These are phyloP conservation scores for Cryptosporidium parvum DNA, from an alignment of 169 alveolate species.

Conservation along the genomic window DNA sequence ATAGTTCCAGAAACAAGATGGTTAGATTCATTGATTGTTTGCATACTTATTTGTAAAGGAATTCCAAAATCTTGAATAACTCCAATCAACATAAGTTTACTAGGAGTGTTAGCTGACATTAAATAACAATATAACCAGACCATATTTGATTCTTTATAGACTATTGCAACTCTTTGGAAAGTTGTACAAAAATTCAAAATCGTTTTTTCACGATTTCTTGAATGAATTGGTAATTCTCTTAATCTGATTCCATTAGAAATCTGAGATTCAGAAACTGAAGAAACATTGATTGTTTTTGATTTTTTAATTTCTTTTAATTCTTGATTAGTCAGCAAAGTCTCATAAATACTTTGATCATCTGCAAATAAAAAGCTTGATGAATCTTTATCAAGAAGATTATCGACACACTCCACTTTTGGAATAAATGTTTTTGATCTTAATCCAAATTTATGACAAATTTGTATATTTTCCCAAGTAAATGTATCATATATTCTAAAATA, in stretches of 20 bases:
- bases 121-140: slow-evolving; percentile 68
- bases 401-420: slow-evolving; percentile 57
- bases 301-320: slow-evolving; percentile 7
- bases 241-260: slow-evolving; percentile 3
- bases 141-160: slow-evolving; percentile 46
- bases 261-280: slow-evolving; percentile 7
- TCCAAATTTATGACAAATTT: slow-evolving; percentile 47
- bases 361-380: slow-evolving; percentile 53
- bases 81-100: slow-evolving; percentile 63
- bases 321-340: slow-evolving; percentile 19
- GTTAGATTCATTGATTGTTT: slow-evolving; percentile 19
- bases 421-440: slow-evolving; percentile 26
- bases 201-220: slow-evolving; percentile 62
- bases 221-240: slow-evolving; percentile 65
- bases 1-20: slow-evolving; percentile 50
- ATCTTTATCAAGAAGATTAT: slow-evolving; percentile 3
- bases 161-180: slow-evolving; percentile 57
- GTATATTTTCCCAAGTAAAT: slow-evolving; percentile 32
- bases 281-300: background rate
- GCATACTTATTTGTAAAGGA: slow-evolving; percentile 60
- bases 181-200: slow-evolving; percentile 46
- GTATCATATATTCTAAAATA: slow-evolving; percentile 56
- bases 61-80: slow-evolving; percentile 66
- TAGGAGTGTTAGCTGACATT: slow-evolving; percentile 5
- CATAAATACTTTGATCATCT: slow-evolving; percentile 51